phyloP scores from a whole-genome alignment of 2,329 filamentous ascomycete species.

The Dactylellina leptospora region DNA sequence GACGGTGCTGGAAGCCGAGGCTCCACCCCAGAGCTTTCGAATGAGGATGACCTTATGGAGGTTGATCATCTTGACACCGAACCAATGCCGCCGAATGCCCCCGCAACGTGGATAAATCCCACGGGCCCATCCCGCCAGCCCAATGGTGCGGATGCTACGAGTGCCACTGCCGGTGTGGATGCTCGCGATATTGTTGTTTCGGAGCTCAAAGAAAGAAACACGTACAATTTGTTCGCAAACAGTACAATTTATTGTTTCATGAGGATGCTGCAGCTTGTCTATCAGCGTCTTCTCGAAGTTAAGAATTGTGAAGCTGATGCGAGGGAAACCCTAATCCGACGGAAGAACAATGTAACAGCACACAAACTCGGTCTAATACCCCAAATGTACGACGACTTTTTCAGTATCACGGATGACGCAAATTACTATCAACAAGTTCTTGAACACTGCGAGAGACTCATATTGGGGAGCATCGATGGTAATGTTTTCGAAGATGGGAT shows the following conservation, averaged over 20 bases:
- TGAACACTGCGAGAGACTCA: slow-evolving; percentile 83
- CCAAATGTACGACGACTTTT: slow-evolving; percentile 77
- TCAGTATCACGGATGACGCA: slow-evolving; percentile 71
- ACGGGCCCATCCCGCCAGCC: slow-evolving; percentile 66
- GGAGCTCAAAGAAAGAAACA: slow-evolving; percentile 63
- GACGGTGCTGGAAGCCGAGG: slow-evolving; percentile 85
- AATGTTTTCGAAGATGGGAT: slow-evolving; percentile 86
- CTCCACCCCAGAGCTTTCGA: slow-evolving; percentile 84
- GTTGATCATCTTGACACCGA: slow-evolving; percentile 65
- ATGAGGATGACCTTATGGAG: slow-evolving; percentile 72
- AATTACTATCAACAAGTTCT: slow-evolving; percentile 88
- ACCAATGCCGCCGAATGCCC: slow-evolving; percentile 62
- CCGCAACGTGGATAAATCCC: slow-evolving; percentile 72
- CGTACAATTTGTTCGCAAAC: slow-evolving; percentile 90
- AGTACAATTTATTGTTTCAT: slow-evolving; percentile 94
- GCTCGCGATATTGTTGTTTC: slow-evolving; percentile 83
- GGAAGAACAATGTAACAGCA: slow-evolving; percentile 79
- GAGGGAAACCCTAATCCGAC: slow-evolving; percentile 75
- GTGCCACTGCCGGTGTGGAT: slow-evolving; percentile 72
- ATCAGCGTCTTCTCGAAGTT: slow-evolving; percentile 81
- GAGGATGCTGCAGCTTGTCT: slow-evolving; percentile 89
- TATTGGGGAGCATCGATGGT: slow-evolving; percentile 83
- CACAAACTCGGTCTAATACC: slow-evolving; percentile 83
- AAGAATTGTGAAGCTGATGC: slow-evolving; percentile 81
- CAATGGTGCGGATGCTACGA: slow-evolving; percentile 67